Conservation (phyloP, 805 yeast species). For the Ogataea zsoltii region DNA sequence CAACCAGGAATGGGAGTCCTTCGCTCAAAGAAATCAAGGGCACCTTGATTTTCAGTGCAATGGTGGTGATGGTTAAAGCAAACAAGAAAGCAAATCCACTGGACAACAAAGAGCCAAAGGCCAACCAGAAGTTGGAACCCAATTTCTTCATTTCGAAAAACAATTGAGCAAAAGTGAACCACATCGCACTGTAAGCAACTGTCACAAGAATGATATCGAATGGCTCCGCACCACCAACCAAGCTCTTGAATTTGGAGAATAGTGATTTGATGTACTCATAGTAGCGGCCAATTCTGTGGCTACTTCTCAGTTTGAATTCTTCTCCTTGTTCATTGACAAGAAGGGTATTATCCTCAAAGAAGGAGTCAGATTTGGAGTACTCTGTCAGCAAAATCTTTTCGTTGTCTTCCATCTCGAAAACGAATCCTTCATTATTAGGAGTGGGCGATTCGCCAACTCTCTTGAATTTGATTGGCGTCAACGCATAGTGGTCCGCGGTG, state of each 20-base stretch:
- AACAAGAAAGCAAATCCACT: constrained; percentile 82
- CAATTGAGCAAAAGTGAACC: constrained; percentile 74
- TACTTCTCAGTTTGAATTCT: constrained; percentile 62
- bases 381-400: constrained; percentile 43
- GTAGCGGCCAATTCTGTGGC: constrained; percentile 55
- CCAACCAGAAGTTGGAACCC: constrained; percentile 89
- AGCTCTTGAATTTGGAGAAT: constrained; percentile 40
- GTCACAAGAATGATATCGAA: constrained; percentile 81
- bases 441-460: constrained; percentile 40
- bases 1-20: constrained; percentile 91
- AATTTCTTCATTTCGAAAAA: constrained; percentile 72
- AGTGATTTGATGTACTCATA: constrained; percentile 50
- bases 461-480: constrained; percentile 61
- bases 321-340: constrained; percentile 41
- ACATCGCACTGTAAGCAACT: constrained; percentile 83
- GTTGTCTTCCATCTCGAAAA: constrained; percentile 41
- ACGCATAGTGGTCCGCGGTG: constrained; percentile 46
- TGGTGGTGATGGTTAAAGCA: constrained; percentile 66
- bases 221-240: constrained; percentile 73
- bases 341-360: constrained; percentile 24
- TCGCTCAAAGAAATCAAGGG: constrained; percentile 78
- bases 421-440: constrained; percentile 44
- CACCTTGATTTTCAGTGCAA: constrained; percentile 57
- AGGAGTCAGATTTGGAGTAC: constrained; percentile 23
- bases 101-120: constrained; percentile 72